phyloP scores from a whole-genome alignment of 1,284 basidiomycete species.

The Boletellus deceptivus region DNA sequence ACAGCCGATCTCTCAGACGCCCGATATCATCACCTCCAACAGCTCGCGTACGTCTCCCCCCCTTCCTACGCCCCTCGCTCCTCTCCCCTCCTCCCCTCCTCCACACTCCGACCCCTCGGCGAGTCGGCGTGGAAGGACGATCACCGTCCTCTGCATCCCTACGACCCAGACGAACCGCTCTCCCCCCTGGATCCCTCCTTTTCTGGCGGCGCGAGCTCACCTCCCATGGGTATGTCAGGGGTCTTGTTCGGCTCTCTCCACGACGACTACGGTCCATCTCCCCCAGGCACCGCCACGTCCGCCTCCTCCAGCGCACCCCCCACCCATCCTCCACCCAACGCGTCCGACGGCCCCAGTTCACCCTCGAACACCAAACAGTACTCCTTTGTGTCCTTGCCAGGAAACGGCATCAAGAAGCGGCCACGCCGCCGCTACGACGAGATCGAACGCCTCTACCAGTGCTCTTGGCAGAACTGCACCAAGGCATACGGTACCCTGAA shows the following conservation, averaged over 20 bases:
- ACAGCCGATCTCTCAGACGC: slow-evolving; percentile 25
- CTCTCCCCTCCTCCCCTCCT: slow-evolving; percentile 36
- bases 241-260: slow-evolving; percentile 43
- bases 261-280: slow-evolving; percentile 53
- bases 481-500: slow-evolving; percentile 90
- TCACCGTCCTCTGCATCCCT: slow-evolving; percentile 28
- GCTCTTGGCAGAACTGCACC: slow-evolving; percentile 78
- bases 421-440: slow-evolving; percentile 84
- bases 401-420: slow-evolving; percentile 78
- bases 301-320: slow-evolving; percentile 40
- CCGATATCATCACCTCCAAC: slow-evolving; percentile 33
- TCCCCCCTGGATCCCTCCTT: slow-evolving; percentile 52
- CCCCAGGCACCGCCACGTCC: slow-evolving; percentile 57
- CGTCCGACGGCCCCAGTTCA: slow-evolving; percentile 20
- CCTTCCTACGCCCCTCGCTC: slow-evolving; percentile 30
- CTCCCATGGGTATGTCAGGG: slow-evolving; percentile 35
- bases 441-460: slow-evolving; percentile 89
- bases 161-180: slow-evolving; percentile 42
- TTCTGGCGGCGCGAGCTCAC: slow-evolving; percentile 35
- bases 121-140: slow-evolving; percentile 37
- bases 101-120: slow-evolving; percentile 42
- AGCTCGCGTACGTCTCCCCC: slow-evolving; percentile 30
- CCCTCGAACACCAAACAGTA: slow-evolving; percentile 62
- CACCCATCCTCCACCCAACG: slow-evolving; percentile 21
- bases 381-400: slow-evolving; percentile 76